phyloP scores from a whole-genome alignment of 1,284 basidiomycete species.

The Ustilago xerochloae region DNA sequence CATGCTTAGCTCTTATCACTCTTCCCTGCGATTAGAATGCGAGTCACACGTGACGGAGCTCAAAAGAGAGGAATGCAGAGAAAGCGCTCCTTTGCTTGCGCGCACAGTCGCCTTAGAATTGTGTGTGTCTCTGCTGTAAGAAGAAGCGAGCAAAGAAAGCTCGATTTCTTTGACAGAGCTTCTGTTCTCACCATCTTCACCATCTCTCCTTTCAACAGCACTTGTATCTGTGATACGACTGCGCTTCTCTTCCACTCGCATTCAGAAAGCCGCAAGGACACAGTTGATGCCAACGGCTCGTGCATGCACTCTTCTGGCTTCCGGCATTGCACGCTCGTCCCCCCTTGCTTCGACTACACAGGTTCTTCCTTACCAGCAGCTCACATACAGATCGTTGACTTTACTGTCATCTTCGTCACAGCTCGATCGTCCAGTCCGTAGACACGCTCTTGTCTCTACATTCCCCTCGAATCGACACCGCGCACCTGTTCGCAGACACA shows the following conservation, averaged over 20 bases:
- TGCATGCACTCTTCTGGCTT: constrained; percentile 26
- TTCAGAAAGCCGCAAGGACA: neutral
- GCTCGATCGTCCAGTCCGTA: neutral
- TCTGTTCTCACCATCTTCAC: neutral
- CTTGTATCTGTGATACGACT: neutral
- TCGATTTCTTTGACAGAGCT: neutral
- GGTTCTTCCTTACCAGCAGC: constrained; percentile 6
- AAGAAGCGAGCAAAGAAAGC: constrained; percentile 5
- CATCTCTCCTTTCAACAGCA: neutral
- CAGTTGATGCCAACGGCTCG: constrained; percentile 40
- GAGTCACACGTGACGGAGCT: constrained; percentile 31
- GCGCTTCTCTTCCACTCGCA: neutral
- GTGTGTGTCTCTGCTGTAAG: neutral
- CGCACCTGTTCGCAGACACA: neutral
- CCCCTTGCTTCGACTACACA: neutral
- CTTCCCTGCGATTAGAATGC: no score
- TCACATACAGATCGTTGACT: constrained; percentile 3
- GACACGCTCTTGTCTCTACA: neutral
- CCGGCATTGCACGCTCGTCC: constrained; percentile 22
- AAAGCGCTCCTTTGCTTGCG: neutral
- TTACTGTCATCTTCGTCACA: neutral
- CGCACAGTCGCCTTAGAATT: no score
- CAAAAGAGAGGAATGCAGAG: neutral
- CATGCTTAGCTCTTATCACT: constrained; percentile 9
- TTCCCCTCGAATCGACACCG: neutral